Conservation (phyloP, 441 rosid genomes). For the Adansonia madagascariensis region DNA sequence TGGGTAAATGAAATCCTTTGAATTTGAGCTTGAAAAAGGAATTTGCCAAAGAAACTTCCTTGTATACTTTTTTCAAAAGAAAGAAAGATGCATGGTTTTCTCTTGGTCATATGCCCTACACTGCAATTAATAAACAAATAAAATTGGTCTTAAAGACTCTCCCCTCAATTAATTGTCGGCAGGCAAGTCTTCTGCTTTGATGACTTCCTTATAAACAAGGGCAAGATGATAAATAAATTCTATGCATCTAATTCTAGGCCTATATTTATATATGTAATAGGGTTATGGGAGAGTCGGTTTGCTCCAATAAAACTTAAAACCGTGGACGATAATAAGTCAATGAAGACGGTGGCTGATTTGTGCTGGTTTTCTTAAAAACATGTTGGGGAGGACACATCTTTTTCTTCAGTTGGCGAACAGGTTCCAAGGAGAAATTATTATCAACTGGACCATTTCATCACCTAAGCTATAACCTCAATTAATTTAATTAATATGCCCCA, state of each 20-base stretch:
- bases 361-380: neutral
- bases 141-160: constrained; percentile 32
- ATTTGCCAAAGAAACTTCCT: constrained; percentile 36
- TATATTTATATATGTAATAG: neutral
- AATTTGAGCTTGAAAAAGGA: constrained; percentile 24
- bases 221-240: neutral
- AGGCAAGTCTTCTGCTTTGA: neutral
- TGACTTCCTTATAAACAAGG: neutral
- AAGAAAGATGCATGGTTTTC: neutral
- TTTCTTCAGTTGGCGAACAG: neutral
- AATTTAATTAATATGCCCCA: too few relatives aligned
- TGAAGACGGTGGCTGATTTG: neutral
- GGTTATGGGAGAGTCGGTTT: neutral
- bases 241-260: neutral
- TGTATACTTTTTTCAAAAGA: neutral
- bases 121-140: neutral
- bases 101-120: neutral
- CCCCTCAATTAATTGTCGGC: constrained; percentile 27
- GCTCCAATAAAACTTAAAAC: too few relatives aligned
- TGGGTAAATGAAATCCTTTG: constrained; percentile 24
- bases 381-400: neutral
- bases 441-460: too few relatives aligned
- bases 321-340: neutral
- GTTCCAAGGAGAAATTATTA: neutral
- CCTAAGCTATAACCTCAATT: too few relatives aligned